A percentile compares a stretch with the other conserved stretches of the same genome.
Evolutionary conservation across 2,329 filamentous ascomycete species (phyloP).

Genomic region (Talaromyces sp.): DNA sequence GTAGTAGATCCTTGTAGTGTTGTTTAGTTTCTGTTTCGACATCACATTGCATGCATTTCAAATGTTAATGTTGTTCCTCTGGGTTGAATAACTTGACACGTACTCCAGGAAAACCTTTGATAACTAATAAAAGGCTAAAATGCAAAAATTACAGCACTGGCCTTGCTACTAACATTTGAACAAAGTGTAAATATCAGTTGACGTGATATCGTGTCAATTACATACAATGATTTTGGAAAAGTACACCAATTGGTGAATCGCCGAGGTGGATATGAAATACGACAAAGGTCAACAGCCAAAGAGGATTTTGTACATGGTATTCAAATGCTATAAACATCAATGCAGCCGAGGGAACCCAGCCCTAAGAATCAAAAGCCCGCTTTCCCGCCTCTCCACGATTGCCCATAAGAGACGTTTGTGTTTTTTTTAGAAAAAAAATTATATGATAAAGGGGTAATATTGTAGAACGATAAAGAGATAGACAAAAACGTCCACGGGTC

Average conservation of each 20-base stretch:
- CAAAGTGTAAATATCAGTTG: background rate
- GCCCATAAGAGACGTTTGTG: background rate
- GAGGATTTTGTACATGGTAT: background rate
- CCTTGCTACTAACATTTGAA: too few relatives aligned
- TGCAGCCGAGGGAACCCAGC: background rate
- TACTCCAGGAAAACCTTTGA: background rate
- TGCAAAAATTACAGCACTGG: too few relatives aligned
- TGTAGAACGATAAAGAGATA: background rate
- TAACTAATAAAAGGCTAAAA: background rate
- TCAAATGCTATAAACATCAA: background rate
- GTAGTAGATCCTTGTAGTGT: background rate
- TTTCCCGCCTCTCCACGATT: background rate
- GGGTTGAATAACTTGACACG: background rate
- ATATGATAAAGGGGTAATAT: background rate
- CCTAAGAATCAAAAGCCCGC: background rate
- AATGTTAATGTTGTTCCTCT: background rate
- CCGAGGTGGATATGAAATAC: background rate
- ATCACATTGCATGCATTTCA: background rate
- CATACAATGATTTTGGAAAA: too few relatives aligned
- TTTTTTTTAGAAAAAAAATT: background rate
- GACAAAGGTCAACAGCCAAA: background rate
- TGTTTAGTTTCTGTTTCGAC: background rate
- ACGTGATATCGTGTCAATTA: too few relatives aligned
- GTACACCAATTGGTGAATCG: too few relatives aligned
- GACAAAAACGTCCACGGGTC: background rate